These are phyloP conservation scores for Penicillium ochrochloron DNA, from an alignment of 495 filamentous ascomycete species.

Conservation along the genomic window DNA sequence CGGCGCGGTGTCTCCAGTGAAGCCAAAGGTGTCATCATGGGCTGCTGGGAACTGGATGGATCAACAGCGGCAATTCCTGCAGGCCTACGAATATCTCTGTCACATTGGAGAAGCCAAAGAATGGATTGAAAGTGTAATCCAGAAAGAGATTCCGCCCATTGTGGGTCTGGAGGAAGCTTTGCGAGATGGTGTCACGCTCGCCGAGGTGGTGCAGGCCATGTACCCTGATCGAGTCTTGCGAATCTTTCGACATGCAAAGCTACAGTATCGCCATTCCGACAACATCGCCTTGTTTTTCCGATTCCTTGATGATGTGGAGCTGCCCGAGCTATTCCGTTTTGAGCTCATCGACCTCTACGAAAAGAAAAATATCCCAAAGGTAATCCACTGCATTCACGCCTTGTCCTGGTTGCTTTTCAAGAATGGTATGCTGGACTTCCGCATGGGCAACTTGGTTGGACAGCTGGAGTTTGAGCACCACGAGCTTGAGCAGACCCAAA, in stretches of 20 bases:
- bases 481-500: constrained; percentile 95
- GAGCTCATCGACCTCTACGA: constrained; percentile 98
- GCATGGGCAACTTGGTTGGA: constrained; percentile 97
- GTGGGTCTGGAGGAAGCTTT: constrained; percentile 95
- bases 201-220: constrained; percentile 93
- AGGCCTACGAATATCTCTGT: constrained; percentile 98
- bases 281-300: constrained; percentile 95
- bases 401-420: constrained; percentile 94
- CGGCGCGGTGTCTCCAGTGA: constrained; percentile 50
- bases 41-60: constrained; percentile 97
- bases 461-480: constrained; percentile 97
- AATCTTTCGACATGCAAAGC: constrained; percentile 80
- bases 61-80: constrained; percentile 91
- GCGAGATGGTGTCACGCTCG: constrained; percentile 90
- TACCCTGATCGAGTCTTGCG: constrained; percentile 73
- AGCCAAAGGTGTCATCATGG: constrained; percentile 66
- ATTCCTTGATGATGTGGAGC: constrained; percentile 88
- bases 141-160: constrained; percentile 87
- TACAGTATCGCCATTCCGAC: constrained; percentile 96
- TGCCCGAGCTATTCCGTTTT: constrained; percentile 98
- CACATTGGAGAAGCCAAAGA: constrained; percentile 99
- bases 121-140: constrained; percentile 96
- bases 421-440: constrained; percentile 91
- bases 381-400: constrained; percentile 98
- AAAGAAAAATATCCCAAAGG: constrained; percentile 99